Conservation (phyloP, 352 stramenopile genomes). For the Pythium coloratum region DNA sequence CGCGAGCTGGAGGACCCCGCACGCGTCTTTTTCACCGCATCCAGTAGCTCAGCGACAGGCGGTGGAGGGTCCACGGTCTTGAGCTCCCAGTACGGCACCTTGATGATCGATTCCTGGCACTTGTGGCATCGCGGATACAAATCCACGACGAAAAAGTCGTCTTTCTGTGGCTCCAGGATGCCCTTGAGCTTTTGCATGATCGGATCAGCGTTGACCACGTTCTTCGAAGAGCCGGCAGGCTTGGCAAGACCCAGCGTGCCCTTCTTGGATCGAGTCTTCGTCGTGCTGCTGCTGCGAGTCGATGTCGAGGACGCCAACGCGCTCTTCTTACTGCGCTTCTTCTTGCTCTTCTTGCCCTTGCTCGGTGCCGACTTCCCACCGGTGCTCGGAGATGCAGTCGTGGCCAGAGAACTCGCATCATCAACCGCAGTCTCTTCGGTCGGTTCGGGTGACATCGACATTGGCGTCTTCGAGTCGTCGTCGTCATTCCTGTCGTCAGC, state of each 20-base stretch:
- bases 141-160: slow-evolving; percentile 98
- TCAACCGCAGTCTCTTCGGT: slow-evolving; percentile 44
- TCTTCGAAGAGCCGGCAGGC: slow-evolving; percentile 58
- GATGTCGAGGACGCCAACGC: slow-evolving; percentile 25
- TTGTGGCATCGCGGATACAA: slow-evolving; percentile 91
- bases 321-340: slow-evolving; percentile 83
- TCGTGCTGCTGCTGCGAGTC: slow-evolving; percentile 48
- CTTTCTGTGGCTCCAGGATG: slow-evolving; percentile 98
- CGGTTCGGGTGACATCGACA: slow-evolving; percentile 50
- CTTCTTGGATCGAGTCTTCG: slow-evolving; percentile 73
- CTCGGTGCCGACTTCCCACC: slow-evolving; percentile 25
- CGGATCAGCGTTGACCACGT: slow-evolving; percentile 87
- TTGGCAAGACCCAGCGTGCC: slow-evolving; percentile 36
- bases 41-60: slow-evolving; percentile 78
- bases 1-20: slow-evolving; percentile 60
- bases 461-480: slow-evolving; percentile 36
- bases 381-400: not conserved
- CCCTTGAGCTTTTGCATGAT: slow-evolving; percentile 98
- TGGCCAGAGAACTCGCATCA: slow-evolving; percentile 1
- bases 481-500: slow-evolving; percentile 19
- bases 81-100: slow-evolving; percentile 81
- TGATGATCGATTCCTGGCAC: slow-evolving; percentile 82
- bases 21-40: slow-evolving; percentile 73
- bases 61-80: slow-evolving; percentile 62
- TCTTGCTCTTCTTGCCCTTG: slow-evolving; percentile 64